Base-by-base conservation (phyloP, 2,329 filamentous ascomycete genomes). In the Kalaharituber pfeilii region DNA sequence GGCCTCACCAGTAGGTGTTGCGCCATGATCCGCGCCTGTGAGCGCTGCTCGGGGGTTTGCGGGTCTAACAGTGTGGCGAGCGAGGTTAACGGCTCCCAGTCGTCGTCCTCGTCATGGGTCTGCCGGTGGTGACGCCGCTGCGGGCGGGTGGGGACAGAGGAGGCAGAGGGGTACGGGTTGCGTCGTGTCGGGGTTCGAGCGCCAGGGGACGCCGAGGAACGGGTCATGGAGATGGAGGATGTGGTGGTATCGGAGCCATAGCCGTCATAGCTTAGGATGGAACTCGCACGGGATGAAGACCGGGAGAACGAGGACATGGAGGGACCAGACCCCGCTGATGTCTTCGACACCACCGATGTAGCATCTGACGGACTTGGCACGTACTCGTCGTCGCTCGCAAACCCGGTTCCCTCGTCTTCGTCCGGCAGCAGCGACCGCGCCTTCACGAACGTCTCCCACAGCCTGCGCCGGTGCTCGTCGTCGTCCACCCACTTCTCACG, bases 41-140 rank as follows among this genome's bases (percentile, higher is more conserved):
- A 80, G 36, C 80, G 79, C 59, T 93, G 84, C 57, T 88, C 84
- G 0, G 78, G 74, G 28, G 77, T 86, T 57, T 76, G 78, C 1
- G 91, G 91, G 61, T 94, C 80, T 6, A 98, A 77, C 0, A 96
- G 78, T 24, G 81, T 77, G 1, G 87, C 85, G 13, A 98, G 75
- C 55, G 85, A 81, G 9, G 73, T 67, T 7, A 51, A 52, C n/a
- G 55, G 57, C 27, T 24, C 53, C 24, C 55, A 60, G 27, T 57
- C 55, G 81, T 72, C 53, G 80, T 78, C 57, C 93, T 71, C 3
- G 80, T 73, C 25, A 82, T 79, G 0, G 80, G 81, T 51, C 11
- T 39, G 3, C 15, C 20, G 13, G 82, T 79, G 0, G 80, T 81
- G 51, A 36, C 20, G 3, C 15, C 20, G 13, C 4, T 39, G 13